Base-by-base conservation (phyloP, 2,329 filamentous ascomycete species). In the Blastomyces gilchristii region DNA sequence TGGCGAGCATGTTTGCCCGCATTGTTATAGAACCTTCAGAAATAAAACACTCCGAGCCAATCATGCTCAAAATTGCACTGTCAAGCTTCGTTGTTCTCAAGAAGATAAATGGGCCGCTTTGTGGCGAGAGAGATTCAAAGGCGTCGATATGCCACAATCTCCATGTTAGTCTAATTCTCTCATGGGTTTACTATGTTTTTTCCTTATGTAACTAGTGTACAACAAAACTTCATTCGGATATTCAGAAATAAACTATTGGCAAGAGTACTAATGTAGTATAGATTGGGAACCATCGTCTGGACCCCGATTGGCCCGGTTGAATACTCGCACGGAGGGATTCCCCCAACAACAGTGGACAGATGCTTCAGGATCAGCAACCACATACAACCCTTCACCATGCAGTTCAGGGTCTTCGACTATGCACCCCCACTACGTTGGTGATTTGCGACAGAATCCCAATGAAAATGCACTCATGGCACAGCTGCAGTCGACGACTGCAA, bases 61-160 rank as follows among this genome's bases (percentile, higher is more conserved):
- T 25, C 60, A 56, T 47, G n/a, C 41, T 25, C n/a, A n/a, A 34
- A 52, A 34, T 18, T 57, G 60, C 22, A n/a, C 50, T 1, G n/a
- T 41, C 12, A 43, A 34, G 31, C 47, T 62, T 28, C 34, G 34
- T 2, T 39, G 50, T 16, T 54, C 47, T 22, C 50, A 62, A 16
- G 60, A 62, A 45, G 50, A 54, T 25, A 49, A 39, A 43, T 62
- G 60, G 60, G 49, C 34, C 28, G 22, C 31, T n/a, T 14, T 62
- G 43, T 62, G 60, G 60, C 60, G 60, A 22, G 52, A 45, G n/a
- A 22, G 50, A 47, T 62, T 62, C 50, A n/a, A 9, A 14, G 49
- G 50, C 5, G 49, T 31, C 14, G 50, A 37, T 28, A 16, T 58
- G 37, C 37, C 54, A 6, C 9, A 58, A 58, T 58, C 54, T 12